Conservation (phyloP, 1,284 basidiomycete species). For the Melampsora occidentalis region DNA sequence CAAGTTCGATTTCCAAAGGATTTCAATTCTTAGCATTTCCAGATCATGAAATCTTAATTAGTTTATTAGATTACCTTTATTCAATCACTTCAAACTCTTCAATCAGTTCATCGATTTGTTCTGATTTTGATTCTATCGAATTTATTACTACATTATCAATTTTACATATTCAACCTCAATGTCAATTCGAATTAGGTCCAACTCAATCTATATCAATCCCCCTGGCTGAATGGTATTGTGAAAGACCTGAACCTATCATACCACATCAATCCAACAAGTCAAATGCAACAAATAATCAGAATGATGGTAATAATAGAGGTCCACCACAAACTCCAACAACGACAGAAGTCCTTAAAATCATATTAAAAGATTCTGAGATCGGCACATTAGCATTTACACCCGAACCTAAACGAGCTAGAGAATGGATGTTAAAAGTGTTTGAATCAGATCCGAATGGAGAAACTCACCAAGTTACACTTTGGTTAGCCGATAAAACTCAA, state of each 20-base stretch:
- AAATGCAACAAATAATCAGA: neutral
- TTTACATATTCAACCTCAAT: conserved; percentile 20
- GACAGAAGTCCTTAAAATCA: conserved; percentile 17
- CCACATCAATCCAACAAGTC: neutral
- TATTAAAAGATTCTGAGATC: conserved; percentile 16
- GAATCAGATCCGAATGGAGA: conserved; percentile 24
- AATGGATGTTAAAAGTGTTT: conserved; percentile 34
- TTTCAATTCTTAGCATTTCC: conserved; percentile 27
- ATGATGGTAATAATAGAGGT: neutral
- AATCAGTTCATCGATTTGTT: conserved; percentile 4
- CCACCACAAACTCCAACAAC: conserved; percentile 28
- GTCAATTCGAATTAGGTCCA: conserved; percentile 2
- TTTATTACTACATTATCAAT: conserved; percentile 15
- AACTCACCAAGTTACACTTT: conserved; percentile 40
- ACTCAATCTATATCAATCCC: conserved; percentile 7
- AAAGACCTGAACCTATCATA: neutral
- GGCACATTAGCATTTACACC: conserved; percentile 11
- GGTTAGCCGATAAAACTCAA: conserved; percentile 37
- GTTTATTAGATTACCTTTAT: conserved; percentile 36
- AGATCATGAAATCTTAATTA: conserved; percentile 19
- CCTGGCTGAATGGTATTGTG: conserved; percentile 19
- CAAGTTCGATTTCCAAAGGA: conserved; percentile 9
- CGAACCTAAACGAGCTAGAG: conserved; percentile 20
- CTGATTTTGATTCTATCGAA: conserved; percentile 5
- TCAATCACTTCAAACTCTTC: conserved; percentile 1